Conservation (phyloP, 1,284 basidiomycete genomes). For the Fistulinella staudtii region DNA sequence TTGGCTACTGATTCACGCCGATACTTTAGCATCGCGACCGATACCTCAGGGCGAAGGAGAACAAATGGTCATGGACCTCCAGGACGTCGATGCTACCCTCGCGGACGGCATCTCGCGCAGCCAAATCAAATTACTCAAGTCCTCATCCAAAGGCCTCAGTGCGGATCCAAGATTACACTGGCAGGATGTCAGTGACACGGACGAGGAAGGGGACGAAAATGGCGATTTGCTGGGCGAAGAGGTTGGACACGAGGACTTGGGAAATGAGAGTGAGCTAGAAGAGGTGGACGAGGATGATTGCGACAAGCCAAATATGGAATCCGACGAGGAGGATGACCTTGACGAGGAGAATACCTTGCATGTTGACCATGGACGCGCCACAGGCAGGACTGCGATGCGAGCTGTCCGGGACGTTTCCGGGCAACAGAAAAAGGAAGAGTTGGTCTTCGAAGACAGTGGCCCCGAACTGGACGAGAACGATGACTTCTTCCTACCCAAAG, state of each 20-base stretch:
- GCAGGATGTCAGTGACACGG: constrained; percentile 32
- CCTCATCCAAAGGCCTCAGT: constrained; percentile 63
- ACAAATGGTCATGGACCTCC: constrained; percentile 95
- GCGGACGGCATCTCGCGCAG: constrained; percentile 81
- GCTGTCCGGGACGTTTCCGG: constrained; percentile 34
- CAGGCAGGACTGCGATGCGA: constrained; percentile 46
- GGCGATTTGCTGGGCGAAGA: constrained; percentile 13
- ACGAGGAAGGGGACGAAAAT: constrained; percentile 14
- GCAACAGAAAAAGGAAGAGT: constrained; percentile 37
- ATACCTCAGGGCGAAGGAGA: constrained; percentile 88
- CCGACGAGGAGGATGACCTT: not conserved
- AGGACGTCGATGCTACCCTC: constrained; percentile 82
- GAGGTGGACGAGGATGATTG: constrained; percentile 26
- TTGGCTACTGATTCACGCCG: constrained; percentile 9
- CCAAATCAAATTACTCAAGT: constrained; percentile 83
- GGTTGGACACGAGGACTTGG: constrained; percentile 27
- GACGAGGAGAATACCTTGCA: constrained; percentile 19
- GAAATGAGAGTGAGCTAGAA: constrained; percentile 23
- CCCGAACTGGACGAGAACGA: constrained; percentile 64
- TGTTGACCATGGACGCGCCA: constrained; percentile 44
- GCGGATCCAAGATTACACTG: constrained; percentile 17
- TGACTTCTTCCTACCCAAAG: constrained; percentile 72
- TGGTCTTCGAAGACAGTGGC: constrained; percentile 79
- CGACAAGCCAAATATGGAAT: constrained; percentile 10
- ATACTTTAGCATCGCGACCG: constrained; percentile 28